Evolutionary conservation across 176 grass and related monocot genomes (phyloP).

Genomic region (Tillandsia fasciculata): DNA sequence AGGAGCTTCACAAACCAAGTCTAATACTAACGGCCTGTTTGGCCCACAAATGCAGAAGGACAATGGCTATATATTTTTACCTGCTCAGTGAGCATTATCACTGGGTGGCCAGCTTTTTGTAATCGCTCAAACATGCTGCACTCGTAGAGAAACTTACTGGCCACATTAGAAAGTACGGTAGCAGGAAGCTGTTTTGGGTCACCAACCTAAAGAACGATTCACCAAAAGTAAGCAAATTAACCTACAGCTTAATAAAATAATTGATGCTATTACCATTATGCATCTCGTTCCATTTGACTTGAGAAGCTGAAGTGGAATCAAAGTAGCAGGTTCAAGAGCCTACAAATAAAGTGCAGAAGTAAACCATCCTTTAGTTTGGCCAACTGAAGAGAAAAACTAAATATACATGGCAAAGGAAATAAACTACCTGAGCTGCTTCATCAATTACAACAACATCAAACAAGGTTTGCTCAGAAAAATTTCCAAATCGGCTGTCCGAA

Average conservation of each 20-base stretch:
- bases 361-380: constrained; percentile 7
- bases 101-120: constrained; percentile 82
- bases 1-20: too few relatives aligned
- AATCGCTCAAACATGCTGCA: constrained; percentile 99
- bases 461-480: constrained; percentile 70
- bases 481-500: constrained; percentile 62
- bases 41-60: too few relatives aligned
- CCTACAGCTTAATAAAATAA: neutral
- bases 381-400: constrained; percentile 16
- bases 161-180: constrained; percentile 86
- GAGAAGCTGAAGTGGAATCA: constrained; percentile 95
- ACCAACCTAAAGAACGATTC: constrained; percentile 55
- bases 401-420: constrained; percentile 7
- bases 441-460: constrained; percentile 96
- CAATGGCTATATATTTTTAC: constrained; percentile 19
- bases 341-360: constrained; percentile 27
- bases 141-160: constrained; percentile 85
- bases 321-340: constrained; percentile 94
- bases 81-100: constrained; percentile 95
- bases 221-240: constrained; percentile 3
- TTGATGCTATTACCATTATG: constrained; percentile 52
- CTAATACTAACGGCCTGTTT: too few relatives aligned
- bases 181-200: constrained; percentile 98
- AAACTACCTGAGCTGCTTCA: constrained; percentile 74
- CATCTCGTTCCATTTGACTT: constrained; percentile 97